Conservation (phyloP, 306 rosid species). For the Quercus cerris region DNA sequence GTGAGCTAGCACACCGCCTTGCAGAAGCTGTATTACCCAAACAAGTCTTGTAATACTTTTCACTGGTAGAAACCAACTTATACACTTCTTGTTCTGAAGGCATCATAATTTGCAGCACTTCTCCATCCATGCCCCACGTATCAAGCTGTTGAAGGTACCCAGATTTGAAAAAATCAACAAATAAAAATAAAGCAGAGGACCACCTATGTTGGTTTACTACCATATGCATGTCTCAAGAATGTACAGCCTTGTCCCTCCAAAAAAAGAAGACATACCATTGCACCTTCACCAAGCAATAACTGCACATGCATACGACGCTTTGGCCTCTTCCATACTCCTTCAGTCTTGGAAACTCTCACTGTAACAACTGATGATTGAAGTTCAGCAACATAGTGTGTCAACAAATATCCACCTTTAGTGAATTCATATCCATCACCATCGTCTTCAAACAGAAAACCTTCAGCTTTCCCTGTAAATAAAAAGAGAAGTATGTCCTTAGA, state of each 20-base stretch:
- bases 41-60: constrained; percentile 46
- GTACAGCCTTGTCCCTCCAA: constrained; percentile 12
- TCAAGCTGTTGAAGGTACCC: constrained; percentile 54
- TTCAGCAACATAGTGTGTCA: constrained; percentile 78
- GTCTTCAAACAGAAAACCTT: constrained; percentile 87
- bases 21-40: constrained; percentile 44
- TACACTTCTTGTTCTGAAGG: constrained; percentile 69
- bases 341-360: constrained; percentile 55
- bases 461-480: constrained; percentile 70
- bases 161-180: not conserved
- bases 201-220: not conserved
- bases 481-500: constrained; percentile 1
- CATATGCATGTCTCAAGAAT: constrained; percentile 5
- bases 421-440: constrained; percentile 93
- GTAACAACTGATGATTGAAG: constrained; percentile 59
- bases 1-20: not conserved
- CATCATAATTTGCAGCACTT: constrained; percentile 53
- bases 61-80: constrained; percentile 56
- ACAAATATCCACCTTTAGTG: constrained; percentile 63
- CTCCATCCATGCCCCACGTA: constrained; percentile 80
- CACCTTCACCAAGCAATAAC: constrained; percentile 79
- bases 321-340: constrained; percentile 86
- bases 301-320: constrained; percentile 66
- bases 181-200: not conserved
- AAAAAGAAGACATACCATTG: constrained; percentile 56